Conservation (phyloP, 768 basidiomycete species). For the Tephrocybe rancida region DNA sequence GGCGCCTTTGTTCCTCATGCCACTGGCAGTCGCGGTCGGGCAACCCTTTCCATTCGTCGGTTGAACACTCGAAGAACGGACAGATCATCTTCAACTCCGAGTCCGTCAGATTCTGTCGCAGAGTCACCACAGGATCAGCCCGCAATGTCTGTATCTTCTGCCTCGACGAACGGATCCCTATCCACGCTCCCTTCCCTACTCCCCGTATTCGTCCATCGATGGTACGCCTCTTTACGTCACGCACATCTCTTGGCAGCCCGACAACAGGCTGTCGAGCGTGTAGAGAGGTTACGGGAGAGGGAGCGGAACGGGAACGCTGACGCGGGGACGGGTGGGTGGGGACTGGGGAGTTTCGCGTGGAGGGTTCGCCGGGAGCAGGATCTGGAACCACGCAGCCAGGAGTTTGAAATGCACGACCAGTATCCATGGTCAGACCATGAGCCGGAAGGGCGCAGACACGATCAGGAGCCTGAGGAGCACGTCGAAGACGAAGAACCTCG, state of each 20-base stretch:
- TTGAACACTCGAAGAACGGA: not conserved
- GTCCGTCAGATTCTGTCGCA: not conserved
- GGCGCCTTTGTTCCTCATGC: conserved; percentile 42
- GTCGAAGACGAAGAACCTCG: conserved; percentile 1
- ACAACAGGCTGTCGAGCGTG: conserved; percentile 69
- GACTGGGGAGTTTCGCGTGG: conserved; percentile 69
- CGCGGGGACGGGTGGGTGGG: conserved; percentile 58
- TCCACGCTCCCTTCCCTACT: conserved; percentile 37
- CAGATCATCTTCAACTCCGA: conserved; percentile 4
- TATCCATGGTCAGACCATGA: conserved; percentile 8
- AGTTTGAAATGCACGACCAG: conserved; percentile 21
- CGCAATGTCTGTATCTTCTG: conserved; percentile 11
- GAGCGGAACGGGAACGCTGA: conserved; percentile 38
- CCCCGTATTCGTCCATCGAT: conserved; percentile 46
- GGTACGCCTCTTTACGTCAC: conserved; percentile 64
- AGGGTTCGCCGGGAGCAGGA: conserved; percentile 20
- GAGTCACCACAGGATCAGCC: not conserved
- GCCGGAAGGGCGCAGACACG: conserved; percentile 2
- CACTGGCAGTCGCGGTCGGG: not conserved
- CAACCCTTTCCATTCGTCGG: not conserved
- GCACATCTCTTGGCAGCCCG: conserved; percentile 73
- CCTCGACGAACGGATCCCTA: conserved; percentile 19
- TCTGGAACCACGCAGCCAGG: conserved; percentile 13
- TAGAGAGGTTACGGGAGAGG: conserved; percentile 65
- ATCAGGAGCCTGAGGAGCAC: conserved; percentile 2